A percentile compares a stretch with the other conserved stretches of the same genome.
Conservation (phyloP, 371 early-diverging fungal species). For the Blyttiomyces sp. region DNA sequence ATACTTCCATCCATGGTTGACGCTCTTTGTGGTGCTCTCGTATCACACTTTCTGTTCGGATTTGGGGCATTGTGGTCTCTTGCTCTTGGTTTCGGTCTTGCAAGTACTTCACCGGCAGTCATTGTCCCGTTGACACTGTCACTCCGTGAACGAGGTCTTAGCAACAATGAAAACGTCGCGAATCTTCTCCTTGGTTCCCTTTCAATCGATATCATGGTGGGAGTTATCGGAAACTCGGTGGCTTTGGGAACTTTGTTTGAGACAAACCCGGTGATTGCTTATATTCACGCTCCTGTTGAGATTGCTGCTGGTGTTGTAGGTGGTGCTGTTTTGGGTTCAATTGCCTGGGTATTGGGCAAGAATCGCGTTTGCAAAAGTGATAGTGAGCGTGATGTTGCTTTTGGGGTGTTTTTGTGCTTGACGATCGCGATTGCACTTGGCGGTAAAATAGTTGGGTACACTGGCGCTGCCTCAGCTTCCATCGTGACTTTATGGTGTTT, state of each 20-base stretch:
- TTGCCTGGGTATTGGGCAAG: neutral
- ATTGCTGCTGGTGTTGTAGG: neutral
- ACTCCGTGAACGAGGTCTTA: neutral
- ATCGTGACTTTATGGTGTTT: neutral
- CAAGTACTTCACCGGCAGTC: conserved; percentile 1
- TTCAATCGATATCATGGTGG: conserved; percentile 6
- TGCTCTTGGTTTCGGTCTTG: conserved; percentile 1
- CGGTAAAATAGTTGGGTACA: neutral
- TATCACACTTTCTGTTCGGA: neutral
- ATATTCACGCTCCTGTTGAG: conserved; percentile 4
- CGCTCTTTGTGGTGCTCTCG: neutral
- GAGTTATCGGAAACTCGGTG: neutral
- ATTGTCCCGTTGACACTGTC: conserved; percentile 2
- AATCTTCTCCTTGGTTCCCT: neutral
- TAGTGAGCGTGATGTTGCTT: neutral
- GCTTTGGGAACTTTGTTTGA: neutral
- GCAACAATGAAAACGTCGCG: neutral
- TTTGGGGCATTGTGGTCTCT: neutral
- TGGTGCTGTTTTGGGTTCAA: neutral
- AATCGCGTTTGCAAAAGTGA: too few relatives aligned
- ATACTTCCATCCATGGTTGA: conserved; percentile 4
- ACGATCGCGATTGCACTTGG: neutral
- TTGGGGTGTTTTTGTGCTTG: neutral
- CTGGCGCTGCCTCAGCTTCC: conserved; percentile 1
- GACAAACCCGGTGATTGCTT: neutral